phyloP scores from a whole-genome alignment of 225 moss, liverwort and hornwort species.

The Sphagnum contortum region DNA sequence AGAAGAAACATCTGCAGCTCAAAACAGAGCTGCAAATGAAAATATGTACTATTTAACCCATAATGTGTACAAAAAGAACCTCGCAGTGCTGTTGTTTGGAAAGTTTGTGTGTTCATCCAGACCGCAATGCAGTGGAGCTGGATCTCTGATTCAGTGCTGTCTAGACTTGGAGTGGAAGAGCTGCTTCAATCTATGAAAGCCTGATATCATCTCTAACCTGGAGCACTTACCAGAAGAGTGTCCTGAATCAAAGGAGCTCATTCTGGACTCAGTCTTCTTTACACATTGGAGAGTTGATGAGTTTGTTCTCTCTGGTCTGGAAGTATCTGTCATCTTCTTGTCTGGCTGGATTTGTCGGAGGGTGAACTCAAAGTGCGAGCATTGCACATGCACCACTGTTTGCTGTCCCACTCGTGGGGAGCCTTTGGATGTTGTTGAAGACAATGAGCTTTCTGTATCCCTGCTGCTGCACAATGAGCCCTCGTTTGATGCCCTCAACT shows the following conservation, averaged over 20 bases:
- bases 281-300: slow-evolving; percentile 9
- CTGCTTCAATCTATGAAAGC: slow-evolving; percentile 54
- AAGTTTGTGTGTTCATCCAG: too few species aligned
- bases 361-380: slow-evolving; percentile 81
- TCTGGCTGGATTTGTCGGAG: slow-evolving; percentile 63
- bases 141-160: slow-evolving; percentile 8
- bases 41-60: too few species aligned
- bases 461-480: slow-evolving; percentile 54
- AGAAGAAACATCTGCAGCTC: too few species aligned
- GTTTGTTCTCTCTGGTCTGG: too few species aligned
- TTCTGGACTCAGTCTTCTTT: slow-evolving; percentile 50
- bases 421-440: slow-evolving; percentile 29
- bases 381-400: slow-evolving; percentile 67
- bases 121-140: too few species aligned
- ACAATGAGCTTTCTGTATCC: slow-evolving; percentile 4
- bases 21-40: too few species aligned
- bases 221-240: slow-evolving; percentile 64
- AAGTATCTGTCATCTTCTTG: slow-evolving; percentile 3
- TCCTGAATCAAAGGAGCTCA: slow-evolving; percentile 13
- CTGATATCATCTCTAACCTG: slow-evolving; percentile 55
- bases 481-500: slow-evolving; percentile 47
- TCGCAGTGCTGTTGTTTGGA: too few species aligned
- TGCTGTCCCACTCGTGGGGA: slow-evolving; percentile 48
- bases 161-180: slow-evolving; percentile 33
- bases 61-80: too few species aligned